Evolutionary conservation across 2,329 filamentous ascomycete species (phyloP), one percentile per base, ranked within the genome.

Genomic region (Aspergillus luchuensis): DNA sequence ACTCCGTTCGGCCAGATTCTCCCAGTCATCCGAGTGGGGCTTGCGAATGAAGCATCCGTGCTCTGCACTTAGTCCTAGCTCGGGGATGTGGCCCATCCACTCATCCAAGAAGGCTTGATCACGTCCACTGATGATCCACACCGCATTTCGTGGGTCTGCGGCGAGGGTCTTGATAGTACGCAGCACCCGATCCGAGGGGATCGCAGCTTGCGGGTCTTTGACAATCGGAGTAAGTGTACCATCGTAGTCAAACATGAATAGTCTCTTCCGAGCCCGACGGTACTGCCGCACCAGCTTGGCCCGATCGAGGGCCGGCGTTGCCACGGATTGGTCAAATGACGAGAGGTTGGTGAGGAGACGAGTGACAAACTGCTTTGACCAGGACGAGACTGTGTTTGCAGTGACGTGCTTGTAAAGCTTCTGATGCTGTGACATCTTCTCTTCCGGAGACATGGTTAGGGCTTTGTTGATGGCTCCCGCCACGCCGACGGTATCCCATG

Each of bases 241-340:
- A 74, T 99, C 95, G 71, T 99, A 99, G 79, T 99, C 95, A 73
- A 98, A 97, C 91, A 99, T 94, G 81, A 98, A 97, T 3, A 99
- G 82, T 10, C 95, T 88, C 77, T 91, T 91, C 63, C 85, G 85
- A 3, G 92, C 88, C 41, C 84, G 81, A 62, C 87, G 86, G 76
- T 97, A 98, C 62, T 89, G 88, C 57, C 84, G 80, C 39, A 96
- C 81, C 66, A 97, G 78, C 63, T 87, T 82, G 3, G 87, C 82
- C 38, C 88, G 88, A 73, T 98, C 92, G 19, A 98, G 85, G 1
- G 89, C 84, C 0, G 94, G 94, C 1, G 94, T 98, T 3, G 89
- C 86, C 60, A 89, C 86, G 10, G 87, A 85, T 62, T 90, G 88
- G 66, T 90, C 89, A 69, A 89, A 90, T 15, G 90, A 91, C 21